Conservation (phyloP, 805 yeast genomes). For the Sungouiozyma ichnusensis region DNA sequence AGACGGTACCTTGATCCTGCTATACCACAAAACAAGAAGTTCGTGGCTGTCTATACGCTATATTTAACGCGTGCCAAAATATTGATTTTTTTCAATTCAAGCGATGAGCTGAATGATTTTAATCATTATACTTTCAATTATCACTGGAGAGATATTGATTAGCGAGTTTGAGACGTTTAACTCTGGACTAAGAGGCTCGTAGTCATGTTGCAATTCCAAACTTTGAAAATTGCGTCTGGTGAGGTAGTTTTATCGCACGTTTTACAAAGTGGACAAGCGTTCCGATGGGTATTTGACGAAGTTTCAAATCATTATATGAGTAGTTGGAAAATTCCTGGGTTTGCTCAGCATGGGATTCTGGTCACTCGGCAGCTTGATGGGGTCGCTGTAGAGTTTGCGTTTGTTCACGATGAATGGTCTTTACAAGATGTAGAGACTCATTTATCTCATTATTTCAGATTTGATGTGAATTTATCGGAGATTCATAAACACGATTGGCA, state of each 20-base stretch:
- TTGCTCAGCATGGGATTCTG: slow-evolving; percentile 43
- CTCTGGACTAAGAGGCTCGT: too few species aligned
- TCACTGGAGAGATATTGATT: too few species aligned
- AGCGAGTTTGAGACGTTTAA: too few species aligned
- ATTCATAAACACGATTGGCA: slow-evolving; percentile 54
- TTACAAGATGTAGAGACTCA: slow-evolving; percentile 32
- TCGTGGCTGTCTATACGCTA: not conserved
- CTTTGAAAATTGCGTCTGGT: slow-evolving; percentile 8
- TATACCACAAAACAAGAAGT: not conserved
- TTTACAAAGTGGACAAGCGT: slow-evolving; percentile 28
- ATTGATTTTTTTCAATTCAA: not conserved
- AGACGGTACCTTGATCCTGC: not conserved
- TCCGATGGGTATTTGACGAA: slow-evolving; percentile 25
- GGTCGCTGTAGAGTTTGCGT: slow-evolving; percentile 42
- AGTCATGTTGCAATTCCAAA: not conserved
- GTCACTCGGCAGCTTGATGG: slow-evolving; percentile 49
- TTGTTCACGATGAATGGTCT: slow-evolving; percentile 26
- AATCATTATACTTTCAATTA: too few species aligned
- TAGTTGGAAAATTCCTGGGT: slow-evolving; percentile 17
- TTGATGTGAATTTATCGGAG: slow-evolving; percentile 41
- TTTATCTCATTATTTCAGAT: slow-evolving; percentile 59
- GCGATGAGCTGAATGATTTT: not conserved
- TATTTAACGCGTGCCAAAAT: not conserved
- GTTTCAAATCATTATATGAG: slow-evolving; percentile 14
- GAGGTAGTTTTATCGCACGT: slow-evolving; percentile 40